Evolutionary conservation across 768 basidiomycete species (phyloP).

Genomic region (Leccinum barrowsii): DNA sequence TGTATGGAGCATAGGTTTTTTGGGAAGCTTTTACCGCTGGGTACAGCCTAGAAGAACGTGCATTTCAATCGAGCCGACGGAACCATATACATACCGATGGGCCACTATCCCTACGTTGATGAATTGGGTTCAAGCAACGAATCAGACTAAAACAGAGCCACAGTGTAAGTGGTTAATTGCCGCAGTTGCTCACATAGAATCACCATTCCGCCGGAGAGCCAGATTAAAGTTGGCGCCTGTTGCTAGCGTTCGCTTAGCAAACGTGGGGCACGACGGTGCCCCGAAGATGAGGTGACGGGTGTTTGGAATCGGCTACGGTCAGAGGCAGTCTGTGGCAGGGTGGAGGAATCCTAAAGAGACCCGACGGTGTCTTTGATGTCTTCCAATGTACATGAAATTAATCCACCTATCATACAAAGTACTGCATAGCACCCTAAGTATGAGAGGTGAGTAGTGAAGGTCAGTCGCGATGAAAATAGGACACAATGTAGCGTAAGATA

Average conservation of each 20-base stretch:
- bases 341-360: background rate
- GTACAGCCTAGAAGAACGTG: background rate
- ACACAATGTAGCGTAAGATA: background rate
- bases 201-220: background rate
- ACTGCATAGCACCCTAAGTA: conserved; percentile 36
- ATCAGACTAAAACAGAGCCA: background rate
- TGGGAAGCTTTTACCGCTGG: background rate
- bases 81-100: background rate
- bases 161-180: background rate
- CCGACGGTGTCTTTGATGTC: background rate
- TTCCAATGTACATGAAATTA: conserved; percentile 2
- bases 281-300: background rate
- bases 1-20: background rate
- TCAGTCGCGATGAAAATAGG: background rate
- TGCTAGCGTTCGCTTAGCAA: background rate
- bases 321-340: background rate
- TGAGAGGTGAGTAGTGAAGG: background rate
- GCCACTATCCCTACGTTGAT: background rate
- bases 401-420: conserved; percentile 33
- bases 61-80: background rate
- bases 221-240: background rate
- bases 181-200: background rate
- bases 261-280: background rate
- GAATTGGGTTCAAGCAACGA: background rate
- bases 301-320: background rate